A percentile compares a stretch with the other conserved stretches of the same genome.
Conservation (phyloP, 2,329 filamentous ascomycete species). For the Claviceps monticola region DNA sequence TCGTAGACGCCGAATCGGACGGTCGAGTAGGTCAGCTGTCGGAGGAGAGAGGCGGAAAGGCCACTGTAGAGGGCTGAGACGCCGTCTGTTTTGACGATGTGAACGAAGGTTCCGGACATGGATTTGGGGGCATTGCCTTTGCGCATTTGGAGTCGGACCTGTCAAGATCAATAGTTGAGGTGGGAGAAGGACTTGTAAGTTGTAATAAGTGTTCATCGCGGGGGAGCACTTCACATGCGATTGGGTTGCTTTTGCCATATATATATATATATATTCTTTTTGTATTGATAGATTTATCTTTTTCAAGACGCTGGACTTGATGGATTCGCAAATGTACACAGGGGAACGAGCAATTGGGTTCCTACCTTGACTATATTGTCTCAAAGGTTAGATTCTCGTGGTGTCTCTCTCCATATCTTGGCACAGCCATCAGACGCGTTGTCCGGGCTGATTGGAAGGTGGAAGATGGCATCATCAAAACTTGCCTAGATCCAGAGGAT, state of each 20-base stretch:
- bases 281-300: too few species aligned
- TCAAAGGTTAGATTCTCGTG: neutral
- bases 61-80: conserved; percentile 75
- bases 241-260: too few species aligned
- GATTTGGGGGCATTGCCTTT: conserved; percentile 58
- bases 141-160: conserved; percentile 84
- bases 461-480: conserved; percentile 6
- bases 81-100: conserved; percentile 66
- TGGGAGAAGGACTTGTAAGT: neutral
- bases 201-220: neutral
- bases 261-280: neutral
- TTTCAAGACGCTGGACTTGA: too few species aligned
- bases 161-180: neutral
- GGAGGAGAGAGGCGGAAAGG: conserved; percentile 81
- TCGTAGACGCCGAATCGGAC: conserved; percentile 96
- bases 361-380: conserved; percentile 7
- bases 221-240: too few species aligned
- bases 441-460: neutral
- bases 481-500: conserved; percentile 83
- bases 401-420: neutral
- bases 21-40: conserved; percentile 91
- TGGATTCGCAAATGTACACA: too few species aligned
- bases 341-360: neutral
- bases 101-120: conserved; percentile 74
- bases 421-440: neutral